phyloP scores from a whole-genome alignment of 768 basidiomycete species.

The Solioccasus polychromus region DNA sequence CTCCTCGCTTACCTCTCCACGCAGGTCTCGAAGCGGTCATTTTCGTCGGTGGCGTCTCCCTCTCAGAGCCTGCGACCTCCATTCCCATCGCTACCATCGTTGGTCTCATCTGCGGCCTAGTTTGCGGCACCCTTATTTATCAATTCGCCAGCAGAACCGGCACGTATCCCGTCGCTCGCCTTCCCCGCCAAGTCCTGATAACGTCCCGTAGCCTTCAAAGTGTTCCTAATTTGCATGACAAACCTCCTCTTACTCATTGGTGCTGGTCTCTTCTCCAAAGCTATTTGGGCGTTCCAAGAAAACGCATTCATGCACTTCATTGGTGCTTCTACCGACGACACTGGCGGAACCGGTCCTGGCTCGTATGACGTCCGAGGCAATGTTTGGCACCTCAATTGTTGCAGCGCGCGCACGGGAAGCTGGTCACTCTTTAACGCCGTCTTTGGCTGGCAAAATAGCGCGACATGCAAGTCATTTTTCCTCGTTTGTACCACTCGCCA shows the following conservation, averaged over 20 bases:
- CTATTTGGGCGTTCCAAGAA: constrained; percentile 68
- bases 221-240: constrained; percentile 92
- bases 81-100: constrained; percentile 91
- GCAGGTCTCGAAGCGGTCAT: constrained; percentile 84
- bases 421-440: constrained; percentile 86
- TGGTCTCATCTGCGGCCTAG: constrained; percentile 74
- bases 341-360: constrained; percentile 75
- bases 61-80: constrained; percentile 74
- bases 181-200: neutral
- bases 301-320: constrained; percentile 66
- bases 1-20: neutral
- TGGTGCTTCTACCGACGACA: constrained; percentile 70
- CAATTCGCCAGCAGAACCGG: constrained; percentile 72
- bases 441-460: constrained; percentile 88
- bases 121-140: constrained; percentile 77
- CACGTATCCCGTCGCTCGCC: constrained; percentile 29
- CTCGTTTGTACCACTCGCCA: neutral
- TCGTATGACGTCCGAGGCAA: constrained; percentile 77
- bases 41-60: constrained; percentile 91
- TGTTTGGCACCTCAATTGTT: constrained; percentile 88
- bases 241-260: constrained; percentile 92
- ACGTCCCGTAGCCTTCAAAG: constrained; percentile 52
- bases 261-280: constrained; percentile 85
- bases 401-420: constrained; percentile 59
- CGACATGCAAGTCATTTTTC: constrained; percentile 46